phyloP scores from a whole-genome alignment of 257 asterid species.

The Fraxinus pennsylvanica region DNA sequence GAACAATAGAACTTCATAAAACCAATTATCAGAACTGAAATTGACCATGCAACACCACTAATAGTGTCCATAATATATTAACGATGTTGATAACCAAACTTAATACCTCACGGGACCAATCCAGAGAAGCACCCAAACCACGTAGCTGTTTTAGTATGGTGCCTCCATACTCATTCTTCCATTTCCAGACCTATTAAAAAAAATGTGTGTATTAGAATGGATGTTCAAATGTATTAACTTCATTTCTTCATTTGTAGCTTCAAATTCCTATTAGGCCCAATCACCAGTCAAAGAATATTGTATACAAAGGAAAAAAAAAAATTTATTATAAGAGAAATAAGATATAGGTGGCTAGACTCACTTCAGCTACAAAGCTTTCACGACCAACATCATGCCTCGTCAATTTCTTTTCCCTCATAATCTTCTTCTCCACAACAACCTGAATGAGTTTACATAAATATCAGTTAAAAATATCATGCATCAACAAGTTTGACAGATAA shows the following conservation, averaged over 20 bases:
- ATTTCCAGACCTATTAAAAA: constrained; percentile 78
- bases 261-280: not conserved
- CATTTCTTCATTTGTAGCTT: not conserved
- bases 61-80: constrained; percentile 2
- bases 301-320: not conserved
- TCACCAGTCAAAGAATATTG: not conserved
- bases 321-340: not conserved
- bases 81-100: constrained; percentile 18
- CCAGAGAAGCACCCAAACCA: constrained; percentile 87
- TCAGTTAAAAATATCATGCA: not conserved
- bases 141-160: constrained; percentile 84
- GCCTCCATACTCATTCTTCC: constrained; percentile 91
- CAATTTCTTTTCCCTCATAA: constrained; percentile 69
- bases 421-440: constrained; percentile 95
- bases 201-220: constrained; percentile 1
- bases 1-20: not conserved
- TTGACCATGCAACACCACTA: not conserved
- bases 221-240: constrained; percentile 12
- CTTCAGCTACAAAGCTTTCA: constrained; percentile 64
- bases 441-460: constrained; percentile 33
- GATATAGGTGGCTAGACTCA: constrained; percentile 38
- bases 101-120: constrained; percentile 95
- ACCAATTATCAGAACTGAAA: not conserved
- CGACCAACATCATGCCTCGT: constrained; percentile 91
- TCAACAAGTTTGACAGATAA: constrained; percentile 1